Conservation (phyloP, 2,329 filamentous ascomycete species). For the Ophiocordyceps unilateralis region DNA sequence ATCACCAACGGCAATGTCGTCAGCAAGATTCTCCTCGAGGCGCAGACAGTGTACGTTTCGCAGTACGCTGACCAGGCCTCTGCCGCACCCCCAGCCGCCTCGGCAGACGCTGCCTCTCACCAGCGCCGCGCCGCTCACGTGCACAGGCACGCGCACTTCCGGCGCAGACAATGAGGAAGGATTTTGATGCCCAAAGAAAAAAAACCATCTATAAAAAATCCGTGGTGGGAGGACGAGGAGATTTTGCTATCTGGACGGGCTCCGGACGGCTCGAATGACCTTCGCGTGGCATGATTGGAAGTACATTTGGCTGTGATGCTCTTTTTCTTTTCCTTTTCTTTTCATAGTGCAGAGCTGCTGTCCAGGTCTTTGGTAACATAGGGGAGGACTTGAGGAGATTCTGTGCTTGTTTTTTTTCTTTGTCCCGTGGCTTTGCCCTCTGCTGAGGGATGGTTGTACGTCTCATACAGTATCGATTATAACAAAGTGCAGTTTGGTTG, state of each 20-base stretch:
- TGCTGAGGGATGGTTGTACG: not conserved
- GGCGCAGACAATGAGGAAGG: constrained; percentile 7
- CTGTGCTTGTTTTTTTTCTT: not conserved
- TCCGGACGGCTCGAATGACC: constrained; percentile 11
- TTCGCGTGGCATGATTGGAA: constrained; percentile 15
- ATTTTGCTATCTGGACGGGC: constrained; percentile 17
- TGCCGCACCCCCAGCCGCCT: constrained; percentile 16
- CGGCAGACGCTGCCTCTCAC: constrained; percentile 2
- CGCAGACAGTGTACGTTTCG: constrained; percentile 36
- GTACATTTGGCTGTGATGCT: constrained; percentile 15
- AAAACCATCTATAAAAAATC: constrained; percentile 1
- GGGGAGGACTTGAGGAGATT: constrained; percentile 8
- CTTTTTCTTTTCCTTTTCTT: constrained; percentile 6
- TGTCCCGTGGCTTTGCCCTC: not conserved
- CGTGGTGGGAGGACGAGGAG: constrained; percentile 2
- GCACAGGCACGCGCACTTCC: constrained; percentile 21
- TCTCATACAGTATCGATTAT: not conserved
- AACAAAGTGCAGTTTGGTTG: not conserved
- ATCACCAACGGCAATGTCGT: constrained; percentile 32
- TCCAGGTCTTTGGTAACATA: constrained; percentile 16
- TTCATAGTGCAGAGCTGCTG: constrained; percentile 15
- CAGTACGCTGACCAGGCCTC: constrained; percentile 21
- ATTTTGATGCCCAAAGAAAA: too few relatives aligned
- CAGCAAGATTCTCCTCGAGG: constrained; percentile 38
- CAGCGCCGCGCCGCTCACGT: constrained; percentile 15